Conservation (phyloP, 2,329 filamentous ascomycete species). For the Fusarium sacchari region DNA sequence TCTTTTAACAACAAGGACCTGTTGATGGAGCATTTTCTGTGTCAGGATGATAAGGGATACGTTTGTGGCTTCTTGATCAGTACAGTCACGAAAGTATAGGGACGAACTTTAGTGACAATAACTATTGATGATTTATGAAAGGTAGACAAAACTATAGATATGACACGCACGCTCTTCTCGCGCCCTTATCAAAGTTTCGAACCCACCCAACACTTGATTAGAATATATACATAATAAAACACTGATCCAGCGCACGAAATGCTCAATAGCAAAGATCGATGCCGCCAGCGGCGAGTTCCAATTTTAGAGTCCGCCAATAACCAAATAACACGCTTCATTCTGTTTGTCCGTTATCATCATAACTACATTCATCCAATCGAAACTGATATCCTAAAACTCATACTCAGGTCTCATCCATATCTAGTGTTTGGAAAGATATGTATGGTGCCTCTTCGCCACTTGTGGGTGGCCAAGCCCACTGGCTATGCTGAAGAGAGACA, state of each 20-base stretch:
- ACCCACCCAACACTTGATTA: background rate
- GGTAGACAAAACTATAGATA: background rate
- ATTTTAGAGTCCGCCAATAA: background rate
- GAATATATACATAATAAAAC: background rate
- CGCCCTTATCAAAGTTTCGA: background rate
- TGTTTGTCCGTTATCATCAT: background rate
- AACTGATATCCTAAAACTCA: background rate
- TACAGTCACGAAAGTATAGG: background rate
- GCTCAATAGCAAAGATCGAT: background rate
- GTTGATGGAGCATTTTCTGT: background rate
- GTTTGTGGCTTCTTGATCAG: background rate
- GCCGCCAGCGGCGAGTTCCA: background rate
- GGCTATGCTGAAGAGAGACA: slow-evolving; percentile 36
- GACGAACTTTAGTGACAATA: background rate
- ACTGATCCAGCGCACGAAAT: background rate
- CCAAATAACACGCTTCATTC: background rate
- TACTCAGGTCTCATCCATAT: slow-evolving; percentile 30
- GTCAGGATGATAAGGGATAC: background rate
- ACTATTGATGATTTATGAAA: background rate
- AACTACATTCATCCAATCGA: background rate
- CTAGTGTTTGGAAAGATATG: slow-evolving; percentile 29
- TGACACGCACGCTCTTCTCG: background rate
- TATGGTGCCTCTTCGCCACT: slow-evolving; percentile 29
- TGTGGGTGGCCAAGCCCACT: slow-evolving; percentile 45
- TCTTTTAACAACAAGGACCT: background rate